These are phyloP conservation scores for Candida schatavii DNA, from an alignment of 805 yeast species.

Conservation along the genomic window DNA sequence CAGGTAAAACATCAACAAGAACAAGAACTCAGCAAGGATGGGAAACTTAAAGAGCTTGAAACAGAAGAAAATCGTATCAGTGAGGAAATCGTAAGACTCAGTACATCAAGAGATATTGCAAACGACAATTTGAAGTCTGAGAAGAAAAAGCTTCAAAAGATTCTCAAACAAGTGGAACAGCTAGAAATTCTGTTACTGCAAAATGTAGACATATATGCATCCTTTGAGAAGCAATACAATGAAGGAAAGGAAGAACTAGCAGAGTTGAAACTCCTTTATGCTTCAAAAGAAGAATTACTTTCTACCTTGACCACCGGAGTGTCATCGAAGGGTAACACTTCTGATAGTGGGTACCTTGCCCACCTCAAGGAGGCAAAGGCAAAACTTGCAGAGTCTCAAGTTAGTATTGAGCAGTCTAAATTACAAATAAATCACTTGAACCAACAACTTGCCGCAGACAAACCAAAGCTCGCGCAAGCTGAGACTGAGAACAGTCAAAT, in stretches of 20 bases:
- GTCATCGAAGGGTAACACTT: constrained; percentile 69
- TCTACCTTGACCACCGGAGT: constrained; percentile 86
- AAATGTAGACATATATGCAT: constrained; percentile 35
- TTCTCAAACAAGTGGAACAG: constrained; percentile 31
- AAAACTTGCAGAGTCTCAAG: constrained; percentile 49
- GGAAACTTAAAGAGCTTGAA: constrained; percentile 59
- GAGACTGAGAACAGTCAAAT: constrained; percentile 42
- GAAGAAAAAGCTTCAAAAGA: constrained; percentile 26
- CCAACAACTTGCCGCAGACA: constrained; percentile 47
- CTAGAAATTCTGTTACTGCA: constrained; percentile 30
- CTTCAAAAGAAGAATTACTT: constrained; percentile 70
- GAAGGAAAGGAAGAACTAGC: constrained; percentile 43
- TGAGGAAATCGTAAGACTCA: constrained; percentile 64
- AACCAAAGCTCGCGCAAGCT: constrained; percentile 53
- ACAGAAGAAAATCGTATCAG: constrained; percentile 50
- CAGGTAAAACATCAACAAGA: constrained; percentile 52
- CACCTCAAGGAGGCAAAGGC: constrained; percentile 67
- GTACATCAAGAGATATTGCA: constrained; percentile 60
- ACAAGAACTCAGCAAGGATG: constrained; percentile 58
- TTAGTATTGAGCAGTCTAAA: constrained; percentile 55
- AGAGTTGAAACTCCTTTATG: constrained; percentile 44
- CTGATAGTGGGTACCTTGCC: constrained; percentile 69
- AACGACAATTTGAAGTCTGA: constrained; percentile 59
- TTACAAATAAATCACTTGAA: constrained; percentile 57
- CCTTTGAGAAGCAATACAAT: constrained; percentile 45